Base-by-base conservation (phyloP, 2,329 filamentous ascomycete species). In the Hypoxylon sp. region DNA sequence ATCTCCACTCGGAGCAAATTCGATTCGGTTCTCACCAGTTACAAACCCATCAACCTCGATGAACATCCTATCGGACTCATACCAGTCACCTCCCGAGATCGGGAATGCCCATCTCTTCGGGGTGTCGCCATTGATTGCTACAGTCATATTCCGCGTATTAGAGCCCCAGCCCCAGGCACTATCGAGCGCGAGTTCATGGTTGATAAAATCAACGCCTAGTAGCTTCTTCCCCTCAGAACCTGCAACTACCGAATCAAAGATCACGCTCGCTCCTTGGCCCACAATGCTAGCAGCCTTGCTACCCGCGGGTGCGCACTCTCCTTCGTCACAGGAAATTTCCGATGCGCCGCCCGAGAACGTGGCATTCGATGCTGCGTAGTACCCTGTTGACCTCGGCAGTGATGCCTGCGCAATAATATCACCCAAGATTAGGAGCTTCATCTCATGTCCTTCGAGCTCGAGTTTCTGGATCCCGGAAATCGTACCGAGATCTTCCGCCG, bases 21-120 rank as follows among this genome's bases (percentile, higher is more conserved):
- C 74, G 3, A 84, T 75, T 26, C 72, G 73, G 48, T 83, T 83
- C 11, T 69, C 67, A 0, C 83, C 83, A 9, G 76, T 77, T 11
- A 77, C 79, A 72, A 85, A 87, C 0, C 83, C 84, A 31, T 81
- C 80, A 0, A 84, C 75, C 66, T 84, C 78, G 8, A 87, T 74
- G 0, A 79, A 78, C 69, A 87, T 63, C 0, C 82, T 80, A 1
- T 82, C 83, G 0, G 80, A 81, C 75, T 87, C 84, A 60, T 78
- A 83, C 85, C 86, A 88, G 61, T 86, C 81, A 1, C 80, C 78
- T 0, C 84, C 86, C 0, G 83, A 81, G 13, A 87, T 76, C 0
- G 85, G 85, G 22, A 86, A 85, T 0, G 85, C 84, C 68, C 85
- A 83, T 0, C 84, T 75, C 71, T 84, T 83, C 0, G 79, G 75